Base-by-base conservation (phyloP, 169 alveolate species). In the Cystoisospora suis region DNA sequence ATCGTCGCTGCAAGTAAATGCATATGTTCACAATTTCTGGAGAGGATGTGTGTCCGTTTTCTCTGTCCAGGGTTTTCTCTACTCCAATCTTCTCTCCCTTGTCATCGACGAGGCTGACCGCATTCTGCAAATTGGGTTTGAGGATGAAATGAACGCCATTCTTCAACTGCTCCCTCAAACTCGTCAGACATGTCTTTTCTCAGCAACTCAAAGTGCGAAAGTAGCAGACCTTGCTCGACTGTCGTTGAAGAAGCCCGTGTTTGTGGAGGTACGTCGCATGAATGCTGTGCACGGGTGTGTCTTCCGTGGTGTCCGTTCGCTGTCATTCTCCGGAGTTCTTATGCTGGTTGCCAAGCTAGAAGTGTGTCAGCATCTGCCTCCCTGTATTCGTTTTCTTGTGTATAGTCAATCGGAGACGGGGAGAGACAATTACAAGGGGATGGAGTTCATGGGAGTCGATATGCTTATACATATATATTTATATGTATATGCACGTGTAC, bases 31-130 rank as follows among this genome's bases (percentile, higher is more conserved):
- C n/a, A n/a, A n/a, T n/a, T n/a, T n/a, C n/a, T n/a, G n/a, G n/a
- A n/a, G n/a, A n/a, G n/a, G n/a, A n/a, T 72, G 81, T 49, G 80
- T 81, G 9, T 58, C 47, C 34, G 61, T 36, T n/a, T 20, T 42
- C 27, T 47, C 79, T 2, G 9, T 45, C 69, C 75, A 89, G 91
- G 99, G 99, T 40, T 99, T 99, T 94, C 94, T 97, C 45, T 98
- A 94, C 94, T 97, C 97, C 94, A 99, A 99, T 93, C 96, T 99
- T 91, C 92, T 97, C 91, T 96, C 97, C 93, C 95, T 99, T 85
- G 97, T 98, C 77, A 98, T 99, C 65, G 99, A 99, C 93, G 99
- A 99, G 95, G 99, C 99, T 0, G 99, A 98, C 95, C 95, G 99
- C 44, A 97, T 99, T 40, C 95, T 99, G 85, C 99, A 98, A 94